Percentiles rank a stretch among this genome's conserved stretches.
Evolutionary conservation across 306 rosid genomes (phyloP).

Genomic region (Citrullus amarus): DNA sequence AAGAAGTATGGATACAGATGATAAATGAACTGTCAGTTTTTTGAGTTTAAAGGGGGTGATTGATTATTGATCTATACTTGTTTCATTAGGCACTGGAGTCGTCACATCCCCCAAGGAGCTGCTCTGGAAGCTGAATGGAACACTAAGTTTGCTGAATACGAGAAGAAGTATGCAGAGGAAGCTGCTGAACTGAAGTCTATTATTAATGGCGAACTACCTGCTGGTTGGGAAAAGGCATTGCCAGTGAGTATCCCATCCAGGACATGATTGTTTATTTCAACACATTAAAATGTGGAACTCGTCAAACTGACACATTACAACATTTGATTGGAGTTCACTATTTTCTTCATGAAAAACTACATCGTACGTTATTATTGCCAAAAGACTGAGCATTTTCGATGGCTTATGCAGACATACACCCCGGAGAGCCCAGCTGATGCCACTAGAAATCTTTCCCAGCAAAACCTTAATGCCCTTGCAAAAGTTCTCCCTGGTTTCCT

Average conservation of each 20-base stretch:
- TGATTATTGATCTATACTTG: not conserved
- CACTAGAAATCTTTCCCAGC: conserved; percentile 77
- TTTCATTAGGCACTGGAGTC: conserved; percentile 80
- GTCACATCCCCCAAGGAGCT: conserved; percentile 62
- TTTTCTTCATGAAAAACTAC: not conserved
- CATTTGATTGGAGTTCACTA: not conserved
- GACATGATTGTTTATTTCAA: not conserved
- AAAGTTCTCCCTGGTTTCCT: conserved; percentile 83
- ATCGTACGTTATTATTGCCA: not conserved
- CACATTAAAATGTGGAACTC: not conserved
- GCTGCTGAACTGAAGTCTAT: conserved; percentile 68
- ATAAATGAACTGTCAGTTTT: not conserved
- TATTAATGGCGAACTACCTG: conserved; percentile 53
- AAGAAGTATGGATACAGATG: conserved; percentile 41
- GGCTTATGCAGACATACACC: conserved; percentile 66
- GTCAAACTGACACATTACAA: not conserved
- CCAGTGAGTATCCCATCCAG: conserved; percentile 45
- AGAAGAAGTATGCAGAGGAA: conserved; percentile 78
- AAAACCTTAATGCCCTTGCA: conserved; percentile 81
- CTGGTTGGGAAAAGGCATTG: conserved; percentile 94
- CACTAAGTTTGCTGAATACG: conserved; percentile 78
- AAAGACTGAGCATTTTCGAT: not conserved
- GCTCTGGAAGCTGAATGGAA: conserved; percentile 88
- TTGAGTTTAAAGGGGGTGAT: not conserved
- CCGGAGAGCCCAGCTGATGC: conserved; percentile 92